Percentiles rank a stretch among this genome's conserved stretches.
These are phyloP conservation scores for Tetrastigma voinierianum DNA, from an alignment of 164 flowering plant genomes.

Conservation along the genomic window DNA sequence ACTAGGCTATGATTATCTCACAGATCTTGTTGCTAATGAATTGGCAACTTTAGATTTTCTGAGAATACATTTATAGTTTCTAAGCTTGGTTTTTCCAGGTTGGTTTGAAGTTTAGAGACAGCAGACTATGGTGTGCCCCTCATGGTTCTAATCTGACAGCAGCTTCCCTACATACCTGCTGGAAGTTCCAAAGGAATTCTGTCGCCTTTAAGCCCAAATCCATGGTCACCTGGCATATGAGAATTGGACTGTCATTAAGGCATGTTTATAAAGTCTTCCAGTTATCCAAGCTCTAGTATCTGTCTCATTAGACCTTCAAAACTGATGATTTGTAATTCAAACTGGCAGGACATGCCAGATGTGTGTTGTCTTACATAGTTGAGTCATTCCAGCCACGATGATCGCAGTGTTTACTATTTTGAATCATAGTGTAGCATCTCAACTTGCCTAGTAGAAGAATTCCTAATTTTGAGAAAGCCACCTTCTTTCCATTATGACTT, in stretches of 20 bases:
- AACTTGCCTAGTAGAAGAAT: constrained; percentile 98
- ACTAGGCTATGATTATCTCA: background rate
- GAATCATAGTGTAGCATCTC: constrained; percentile 99
- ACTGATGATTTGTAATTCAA: constrained; percentile 4
- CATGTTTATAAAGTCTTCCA: constrained; percentile 17
- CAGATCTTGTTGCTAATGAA: background rate
- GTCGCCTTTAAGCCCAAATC: constrained; percentile 96
- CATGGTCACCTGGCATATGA: constrained; percentile 99
- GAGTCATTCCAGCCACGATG: constrained; percentile 99
- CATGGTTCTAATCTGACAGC: constrained; percentile 94
- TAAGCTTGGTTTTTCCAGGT: constrained; percentile 39
- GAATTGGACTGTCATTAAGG: constrained; percentile 96
- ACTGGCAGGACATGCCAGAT: constrained; percentile 84
- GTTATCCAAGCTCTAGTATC: no score
- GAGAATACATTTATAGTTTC: background rate
- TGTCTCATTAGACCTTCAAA: background rate
- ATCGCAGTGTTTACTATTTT: constrained; percentile 96
- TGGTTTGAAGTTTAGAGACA: constrained; percentile 76
- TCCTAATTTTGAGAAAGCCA: constrained; percentile 92
- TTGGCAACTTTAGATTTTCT: background rate
- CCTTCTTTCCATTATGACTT: constrained; percentile 93
- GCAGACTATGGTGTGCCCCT: constrained; percentile 99
- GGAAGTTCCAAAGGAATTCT: constrained; percentile 83
- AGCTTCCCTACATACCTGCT: constrained; percentile 80
- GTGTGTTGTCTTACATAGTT: constrained; percentile 80